Conservation (phyloP, 2,329 filamentous ascomycete species). For the Pyrenophora seminiperda region DNA sequence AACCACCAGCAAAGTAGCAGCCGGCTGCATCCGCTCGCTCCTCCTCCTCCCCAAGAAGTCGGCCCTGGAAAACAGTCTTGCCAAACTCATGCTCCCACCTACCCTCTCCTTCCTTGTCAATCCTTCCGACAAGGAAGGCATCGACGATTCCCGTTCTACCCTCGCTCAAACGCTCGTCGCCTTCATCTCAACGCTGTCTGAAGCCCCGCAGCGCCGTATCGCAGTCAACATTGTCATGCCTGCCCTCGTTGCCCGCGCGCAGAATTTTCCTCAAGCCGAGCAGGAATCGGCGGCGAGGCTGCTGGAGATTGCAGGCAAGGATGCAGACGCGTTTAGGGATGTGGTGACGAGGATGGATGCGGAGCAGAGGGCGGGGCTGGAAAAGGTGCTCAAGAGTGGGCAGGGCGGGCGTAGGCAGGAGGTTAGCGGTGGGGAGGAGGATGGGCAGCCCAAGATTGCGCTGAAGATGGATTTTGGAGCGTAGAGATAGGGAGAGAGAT, state of each 20-base stretch:
- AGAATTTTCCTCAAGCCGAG: conserved; percentile 62
- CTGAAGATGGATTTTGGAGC: conserved; percentile 85
- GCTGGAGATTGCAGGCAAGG: conserved; percentile 77
- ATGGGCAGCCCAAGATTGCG: conserved; percentile 77
- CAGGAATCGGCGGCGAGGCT: conserved; percentile 75
- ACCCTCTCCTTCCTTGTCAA: conserved; percentile 76
- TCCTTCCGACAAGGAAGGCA: conserved; percentile 69
- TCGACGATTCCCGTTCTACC: conserved; percentile 73
- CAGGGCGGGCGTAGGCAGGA: conserved; percentile 51
- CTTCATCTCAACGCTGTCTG: conserved; percentile 61
- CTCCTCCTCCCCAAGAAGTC: conserved; percentile 66
- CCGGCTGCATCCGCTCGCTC: conserved; percentile 85
- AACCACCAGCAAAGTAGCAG: conserved; percentile 86
- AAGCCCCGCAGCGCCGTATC: conserved; percentile 46
- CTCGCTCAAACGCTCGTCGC: conserved; percentile 76
- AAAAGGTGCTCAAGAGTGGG: conserved; percentile 74
- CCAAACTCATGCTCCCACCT: conserved; percentile 74
- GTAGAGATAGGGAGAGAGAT: no score
- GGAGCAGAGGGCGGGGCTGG: conserved; percentile 76
- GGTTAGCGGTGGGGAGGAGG: conserved; percentile 60
- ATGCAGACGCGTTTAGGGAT: conserved; percentile 73
- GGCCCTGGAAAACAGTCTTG: conserved; percentile 62
- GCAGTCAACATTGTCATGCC: conserved; percentile 80
- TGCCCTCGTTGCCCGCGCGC: conserved; percentile 73
- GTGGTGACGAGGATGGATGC: conserved; percentile 74